Conservation (phyloP, 495 filamentous ascomycete species). For the Tetracladium setigerum region DNA sequence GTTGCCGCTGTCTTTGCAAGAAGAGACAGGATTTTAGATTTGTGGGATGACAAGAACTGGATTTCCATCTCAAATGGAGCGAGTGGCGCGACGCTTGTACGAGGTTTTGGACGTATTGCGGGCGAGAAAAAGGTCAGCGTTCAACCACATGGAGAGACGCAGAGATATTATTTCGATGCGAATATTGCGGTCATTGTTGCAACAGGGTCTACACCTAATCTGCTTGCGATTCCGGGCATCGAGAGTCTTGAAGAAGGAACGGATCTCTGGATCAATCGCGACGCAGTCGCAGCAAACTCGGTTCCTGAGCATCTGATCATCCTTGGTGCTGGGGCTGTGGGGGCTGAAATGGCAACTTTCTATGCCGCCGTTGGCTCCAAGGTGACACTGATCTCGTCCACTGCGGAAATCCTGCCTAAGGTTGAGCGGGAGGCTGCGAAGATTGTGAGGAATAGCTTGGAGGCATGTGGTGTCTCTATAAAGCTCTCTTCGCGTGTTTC, state of each 20-base stretch:
- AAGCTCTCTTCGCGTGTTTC: background rate
- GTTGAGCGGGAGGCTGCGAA: conserved; percentile 15
- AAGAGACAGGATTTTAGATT: conserved; percentile 12
- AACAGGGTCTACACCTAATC: conserved; percentile 9
- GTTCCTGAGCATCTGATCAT: conserved; percentile 19
- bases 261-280: conserved; percentile 14
- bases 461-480: background rate
- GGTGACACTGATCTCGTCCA: conserved; percentile 15
- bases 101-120: conserved; percentile 4
- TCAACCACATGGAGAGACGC: background rate
- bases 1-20: conserved; percentile 18
- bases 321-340: conserved; percentile 17
- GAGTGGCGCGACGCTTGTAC: background rate
- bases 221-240: conserved; percentile 11
- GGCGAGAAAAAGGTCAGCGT: conserved; percentile 6
- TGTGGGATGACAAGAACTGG: conserved; percentile 13
- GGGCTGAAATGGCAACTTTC: conserved; percentile 20
- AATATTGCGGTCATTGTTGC: conserved; percentile 12
- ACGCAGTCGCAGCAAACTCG: conserved; percentile 12
- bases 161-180: conserved; percentile 7
- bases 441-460: conserved; percentile 11
- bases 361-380: conserved; percentile 16
- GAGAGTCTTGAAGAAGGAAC: conserved; percentile 3
- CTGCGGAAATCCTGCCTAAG: conserved; percentile 16
- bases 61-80: conserved; percentile 3